Evolutionary conservation across 257 asterid genomes (phyloP).

Genomic region (Solanum megistacrolobum): DNA sequence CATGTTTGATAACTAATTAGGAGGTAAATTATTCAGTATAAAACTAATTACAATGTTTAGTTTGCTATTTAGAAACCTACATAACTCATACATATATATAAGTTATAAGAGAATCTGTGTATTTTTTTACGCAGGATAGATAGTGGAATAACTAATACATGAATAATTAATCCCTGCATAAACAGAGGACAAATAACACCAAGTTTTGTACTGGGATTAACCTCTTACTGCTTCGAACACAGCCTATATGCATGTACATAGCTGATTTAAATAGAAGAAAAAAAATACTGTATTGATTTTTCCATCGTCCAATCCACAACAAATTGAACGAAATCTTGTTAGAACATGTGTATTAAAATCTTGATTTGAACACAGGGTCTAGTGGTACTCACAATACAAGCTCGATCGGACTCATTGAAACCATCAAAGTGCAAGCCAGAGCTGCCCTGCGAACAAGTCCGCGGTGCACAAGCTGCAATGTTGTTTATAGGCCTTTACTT

Average conservation of each 20-base stretch:
- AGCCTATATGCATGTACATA: not conserved
- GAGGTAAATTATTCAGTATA: too few species aligned
- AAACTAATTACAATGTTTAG: too few species aligned
- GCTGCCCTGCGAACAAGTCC: conserved; percentile 41
- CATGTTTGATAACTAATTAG: too few species aligned
- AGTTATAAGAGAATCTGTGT: not conserved
- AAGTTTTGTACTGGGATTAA: too few species aligned
- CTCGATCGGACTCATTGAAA: conserved; percentile 42
- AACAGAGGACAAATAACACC: not conserved
- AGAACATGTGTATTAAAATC: not conserved
- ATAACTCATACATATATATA: not conserved
- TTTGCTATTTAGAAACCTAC: not conserved
- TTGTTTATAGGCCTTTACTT: conserved; percentile 58
- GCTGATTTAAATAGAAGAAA: not conserved
- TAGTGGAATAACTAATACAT: too few species aligned
- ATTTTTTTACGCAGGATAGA: too few species aligned
- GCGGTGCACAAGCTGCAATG: conserved; percentile 63
- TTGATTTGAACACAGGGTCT: conserved; percentile 39
- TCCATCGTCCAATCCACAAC: not conserved
- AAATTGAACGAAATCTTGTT: not conserved
- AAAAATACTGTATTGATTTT: not conserved
- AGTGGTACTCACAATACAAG: conserved; percentile 66
- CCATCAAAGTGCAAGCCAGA: conserved; percentile 41
- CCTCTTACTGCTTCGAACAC: not conserved
- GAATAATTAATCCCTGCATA: not conserved